These are phyloP conservation scores for Polygonum maritimum DNA, from an alignment of 148 eudicot genomes.

Conservation along the genomic window DNA sequence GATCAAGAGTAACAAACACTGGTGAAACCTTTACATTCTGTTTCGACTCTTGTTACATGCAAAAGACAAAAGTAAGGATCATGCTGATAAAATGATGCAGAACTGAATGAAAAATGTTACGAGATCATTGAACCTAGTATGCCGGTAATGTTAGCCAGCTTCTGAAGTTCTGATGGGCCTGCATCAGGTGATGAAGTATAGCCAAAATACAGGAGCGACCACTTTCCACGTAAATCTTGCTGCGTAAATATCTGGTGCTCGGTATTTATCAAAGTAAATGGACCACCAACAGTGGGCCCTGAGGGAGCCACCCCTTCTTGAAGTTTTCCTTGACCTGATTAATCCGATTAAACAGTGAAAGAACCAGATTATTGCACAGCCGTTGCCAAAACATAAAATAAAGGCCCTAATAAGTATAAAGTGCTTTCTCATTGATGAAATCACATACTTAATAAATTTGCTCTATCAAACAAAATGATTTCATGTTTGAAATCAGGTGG, in stretches of 20 bases:
- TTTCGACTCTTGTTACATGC: conserved; percentile 40
- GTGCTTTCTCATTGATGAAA: neutral
- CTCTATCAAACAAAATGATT: neutral
- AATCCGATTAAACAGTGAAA: conserved; percentile 9
- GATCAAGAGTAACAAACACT: conserved; percentile 78
- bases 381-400: neutral
- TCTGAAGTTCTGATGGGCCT: conserved; percentile 77
- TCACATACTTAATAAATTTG: neutral
- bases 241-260: conserved; percentile 54
- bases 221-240: conserved; percentile 53
- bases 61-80: conserved; percentile 6
- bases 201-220: conserved; percentile 89
- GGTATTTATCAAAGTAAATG: conserved; percentile 68
- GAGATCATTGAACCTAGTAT: conserved; percentile 4
- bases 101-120: neutral
- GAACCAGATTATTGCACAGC: neutral
- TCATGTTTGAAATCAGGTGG: neutral
- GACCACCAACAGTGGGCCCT: conserved; percentile 89
- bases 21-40: conserved; percentile 61
- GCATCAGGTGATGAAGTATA: conserved; percentile 95
- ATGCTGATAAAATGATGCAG: neutral
- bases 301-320: conserved; percentile 26
- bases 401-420: neutral
- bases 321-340: conserved; percentile 47
- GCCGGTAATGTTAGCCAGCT: conserved; percentile 56